Evolutionary conservation across 2,329 filamentous ascomycete genomes (phyloP).

Genomic region (Chaetomium sp.): DNA sequence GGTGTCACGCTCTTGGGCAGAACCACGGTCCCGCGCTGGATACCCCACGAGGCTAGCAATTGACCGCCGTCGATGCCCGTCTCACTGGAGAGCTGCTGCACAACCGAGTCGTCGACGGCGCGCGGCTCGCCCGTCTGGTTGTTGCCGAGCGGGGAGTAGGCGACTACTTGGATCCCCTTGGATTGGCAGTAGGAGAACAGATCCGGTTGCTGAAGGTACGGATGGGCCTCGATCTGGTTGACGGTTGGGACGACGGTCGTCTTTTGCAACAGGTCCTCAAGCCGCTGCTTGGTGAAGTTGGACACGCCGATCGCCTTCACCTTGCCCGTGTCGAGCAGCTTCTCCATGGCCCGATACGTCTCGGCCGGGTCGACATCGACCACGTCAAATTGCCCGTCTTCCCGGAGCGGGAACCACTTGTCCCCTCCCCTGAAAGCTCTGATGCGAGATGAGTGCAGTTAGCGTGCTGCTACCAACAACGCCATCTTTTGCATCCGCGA

Average conservation of each 20-base stretch:
- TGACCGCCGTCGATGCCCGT: constrained; percentile 8
- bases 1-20: constrained; percentile 11
- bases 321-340: constrained; percentile 10
- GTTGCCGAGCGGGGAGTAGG: constrained; percentile 11
- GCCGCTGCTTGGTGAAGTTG: constrained; percentile 6
- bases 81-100: neutral
- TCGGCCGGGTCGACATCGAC: constrained; percentile 6
- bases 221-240: constrained; percentile 13
- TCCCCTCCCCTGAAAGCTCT: constrained; percentile 6
- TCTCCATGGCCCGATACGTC: constrained; percentile 7
- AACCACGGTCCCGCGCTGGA: constrained; percentile 7
- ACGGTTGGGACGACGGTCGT: constrained; percentile 5
- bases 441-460: neutral
- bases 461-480: no score
- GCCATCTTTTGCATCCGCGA: no score
- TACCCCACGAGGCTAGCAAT: constrained; percentile 10
- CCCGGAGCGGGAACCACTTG: constrained; percentile 8
- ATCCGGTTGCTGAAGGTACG: constrained; percentile 6
- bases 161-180: neutral
- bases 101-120: neutral
- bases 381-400: constrained; percentile 5
- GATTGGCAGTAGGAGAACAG: neutral
- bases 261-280: constrained; percentile 2
- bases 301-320: constrained; percentile 8
- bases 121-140: constrained; percentile 8